Percentiles rank a stretch among this genome's conserved stretches.
Conservation (phyloP, 2,329 filamentous ascomycete species). For the Chaetomiaceae sp. region DNA sequence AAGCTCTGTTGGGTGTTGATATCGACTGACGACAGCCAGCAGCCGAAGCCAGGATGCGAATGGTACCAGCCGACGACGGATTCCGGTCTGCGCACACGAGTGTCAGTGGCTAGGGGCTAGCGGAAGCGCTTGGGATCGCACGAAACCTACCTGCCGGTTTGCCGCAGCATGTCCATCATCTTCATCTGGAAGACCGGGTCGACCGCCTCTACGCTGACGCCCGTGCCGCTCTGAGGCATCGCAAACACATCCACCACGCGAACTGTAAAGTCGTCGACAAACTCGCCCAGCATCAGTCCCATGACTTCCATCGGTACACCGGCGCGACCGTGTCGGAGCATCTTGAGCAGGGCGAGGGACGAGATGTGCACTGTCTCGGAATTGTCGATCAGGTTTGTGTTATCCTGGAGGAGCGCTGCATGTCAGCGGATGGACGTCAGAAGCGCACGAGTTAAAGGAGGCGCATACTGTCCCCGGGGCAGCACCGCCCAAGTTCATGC, state of each 20-base stretch:
- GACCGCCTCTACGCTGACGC: conserved; percentile 96
- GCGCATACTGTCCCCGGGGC: conserved; percentile 56
- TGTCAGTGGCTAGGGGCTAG: background rate
- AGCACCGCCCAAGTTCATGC: conserved; percentile 57
- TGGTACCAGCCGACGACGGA: conserved; percentile 99
- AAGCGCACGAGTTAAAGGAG: conserved; percentile 10
- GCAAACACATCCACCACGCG: conserved; percentile 98
- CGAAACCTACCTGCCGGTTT: conserved; percentile 77
- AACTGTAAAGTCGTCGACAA: conserved; percentile 98
- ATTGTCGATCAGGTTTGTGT: conserved; percentile 90
- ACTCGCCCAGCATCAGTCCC: conserved; percentile 98
- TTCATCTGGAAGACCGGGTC: conserved; percentile 99
- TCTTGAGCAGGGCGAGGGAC: conserved; percentile 93
- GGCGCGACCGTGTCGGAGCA: conserved; percentile 94
- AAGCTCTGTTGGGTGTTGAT: conserved; percentile 99
- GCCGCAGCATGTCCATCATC: conserved; percentile 99
- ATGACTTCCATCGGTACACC: conserved; percentile 99
- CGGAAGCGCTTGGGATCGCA: background rate
- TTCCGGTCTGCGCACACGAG: conserved; percentile 62
- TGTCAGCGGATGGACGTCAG: conserved; percentile 1
- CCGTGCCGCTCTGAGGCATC: conserved; percentile 98
- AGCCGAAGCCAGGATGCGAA: conserved; percentile 97
- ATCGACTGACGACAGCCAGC: conserved; percentile 97
- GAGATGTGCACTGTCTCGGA: conserved; percentile 99
- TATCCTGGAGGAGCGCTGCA: conserved; percentile 56